Evolutionary conservation across 1,284 basidiomycete genomes (phyloP).

Genomic region (Moniliophthora roreri): DNA sequence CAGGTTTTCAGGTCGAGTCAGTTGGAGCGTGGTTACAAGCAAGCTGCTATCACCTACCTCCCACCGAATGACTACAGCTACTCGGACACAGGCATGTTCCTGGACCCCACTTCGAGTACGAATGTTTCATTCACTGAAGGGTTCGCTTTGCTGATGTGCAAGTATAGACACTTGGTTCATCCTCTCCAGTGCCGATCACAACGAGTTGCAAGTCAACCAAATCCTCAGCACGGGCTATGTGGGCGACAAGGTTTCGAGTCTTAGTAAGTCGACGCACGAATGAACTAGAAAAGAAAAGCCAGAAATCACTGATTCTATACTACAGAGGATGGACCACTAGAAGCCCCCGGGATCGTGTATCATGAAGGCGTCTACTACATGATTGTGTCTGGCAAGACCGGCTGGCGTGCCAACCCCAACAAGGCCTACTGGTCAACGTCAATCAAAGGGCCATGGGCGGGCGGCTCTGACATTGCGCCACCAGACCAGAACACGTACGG

Average conservation of each 20-base stretch:
- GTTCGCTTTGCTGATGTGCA: background rate
- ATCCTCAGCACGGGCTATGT: conserved; percentile 11
- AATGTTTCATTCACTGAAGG: background rate
- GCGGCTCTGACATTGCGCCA: conserved; percentile 16
- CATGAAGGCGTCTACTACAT: conserved; percentile 18
- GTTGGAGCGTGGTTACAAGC: background rate
- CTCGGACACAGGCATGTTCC: conserved; percentile 19
- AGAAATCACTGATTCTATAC: background rate
- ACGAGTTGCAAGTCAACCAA: conserved; percentile 17
- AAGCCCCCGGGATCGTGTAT: conserved; percentile 16
- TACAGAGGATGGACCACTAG: conserved; percentile 9
- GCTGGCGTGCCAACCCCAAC: conserved; percentile 14
- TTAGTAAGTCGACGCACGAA: conserved; percentile 8
- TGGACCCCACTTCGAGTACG: conserved; percentile 11
- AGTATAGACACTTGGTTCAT: conserved; percentile 16
- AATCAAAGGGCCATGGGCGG: conserved; percentile 16
- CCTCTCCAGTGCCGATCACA: conserved; percentile 18
- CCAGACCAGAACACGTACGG: conserved; percentile 26
- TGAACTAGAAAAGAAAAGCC: background rate
- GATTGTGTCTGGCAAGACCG: conserved; percentile 17
- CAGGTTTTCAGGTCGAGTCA: background rate
- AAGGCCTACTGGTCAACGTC: conserved; percentile 17
- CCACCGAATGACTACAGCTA: conserved; percentile 15
- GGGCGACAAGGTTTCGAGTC: conserved; percentile 13
- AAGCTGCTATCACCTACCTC: background rate